Evolutionary conservation across 2,329 filamentous ascomycete genomes (phyloP).

Genomic region (Lachnellula willkommii): DNA sequence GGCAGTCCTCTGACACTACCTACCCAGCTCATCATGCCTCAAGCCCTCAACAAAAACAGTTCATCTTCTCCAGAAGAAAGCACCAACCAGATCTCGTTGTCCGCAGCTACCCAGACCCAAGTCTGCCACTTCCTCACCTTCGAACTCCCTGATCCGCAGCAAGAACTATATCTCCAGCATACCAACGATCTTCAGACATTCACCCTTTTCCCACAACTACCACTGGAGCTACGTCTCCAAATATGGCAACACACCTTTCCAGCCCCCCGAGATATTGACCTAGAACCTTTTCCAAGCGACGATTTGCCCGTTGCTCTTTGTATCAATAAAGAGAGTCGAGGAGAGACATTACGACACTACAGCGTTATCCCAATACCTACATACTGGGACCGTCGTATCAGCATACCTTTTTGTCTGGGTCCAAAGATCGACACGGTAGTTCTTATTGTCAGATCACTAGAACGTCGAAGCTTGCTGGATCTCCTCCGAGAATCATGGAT

Average conservation of each 20-base stretch:
- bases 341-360: not conserved
- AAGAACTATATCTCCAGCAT: not conserved
- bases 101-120: not conserved
- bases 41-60: too few relatives aligned
- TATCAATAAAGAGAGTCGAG: not conserved
- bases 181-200: not conserved
- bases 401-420: not conserved
- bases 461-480: too few relatives aligned
- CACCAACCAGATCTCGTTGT: too few relatives aligned
- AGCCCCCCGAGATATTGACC: not conserved
- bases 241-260: not conserved
- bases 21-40: too few relatives aligned
- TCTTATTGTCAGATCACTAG: too few relatives aligned
- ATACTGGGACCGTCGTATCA: not conserved
- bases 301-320: not conserved
- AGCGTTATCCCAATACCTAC: not conserved
- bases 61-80: too few relatives aligned
- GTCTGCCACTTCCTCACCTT: not conserved
- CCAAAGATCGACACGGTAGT: not conserved
- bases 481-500: too few relatives aligned
- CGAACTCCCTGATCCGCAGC: not conserved
- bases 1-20: too few relatives aligned
- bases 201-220: not conserved
- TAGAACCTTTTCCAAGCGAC: too few relatives aligned
- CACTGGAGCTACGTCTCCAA: not conserved